A percentile compares a stretch with the other conserved stretches of the same genome.
Conservation (phyloP, 163 green algal species). For the Prototheca stagnorum region DNA sequence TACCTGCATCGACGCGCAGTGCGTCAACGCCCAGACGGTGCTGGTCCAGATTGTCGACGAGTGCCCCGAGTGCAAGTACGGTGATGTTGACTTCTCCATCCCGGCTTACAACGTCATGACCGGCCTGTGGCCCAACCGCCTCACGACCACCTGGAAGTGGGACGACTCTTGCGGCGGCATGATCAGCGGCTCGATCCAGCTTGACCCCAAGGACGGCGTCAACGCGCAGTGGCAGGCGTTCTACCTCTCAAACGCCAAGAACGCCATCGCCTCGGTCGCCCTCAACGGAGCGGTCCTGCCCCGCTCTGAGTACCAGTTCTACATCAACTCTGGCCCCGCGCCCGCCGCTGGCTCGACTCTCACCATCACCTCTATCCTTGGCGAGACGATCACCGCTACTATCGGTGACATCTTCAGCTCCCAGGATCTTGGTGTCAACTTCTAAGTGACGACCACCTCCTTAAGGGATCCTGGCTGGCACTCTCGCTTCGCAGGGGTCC, state of each 20-base stretch:
- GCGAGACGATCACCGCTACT: not conserved
- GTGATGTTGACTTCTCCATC: conserved; percentile 18
- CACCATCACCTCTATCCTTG: conserved; percentile 5
- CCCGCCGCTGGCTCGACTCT: conserved; percentile 7
- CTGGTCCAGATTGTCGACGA: conserved; percentile 11
- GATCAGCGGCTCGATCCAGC: conserved; percentile 8
- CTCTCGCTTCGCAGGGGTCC: too few relatives aligned
- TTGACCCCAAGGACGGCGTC: conserved; percentile 13
- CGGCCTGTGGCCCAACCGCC: conserved; percentile 14
- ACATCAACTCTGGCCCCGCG: conserved; percentile 6
- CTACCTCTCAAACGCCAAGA: conserved; percentile 11
- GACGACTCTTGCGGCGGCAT: conserved; percentile 3
- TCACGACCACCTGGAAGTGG: conserved; percentile 16
- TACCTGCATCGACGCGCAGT: conserved; percentile 12
- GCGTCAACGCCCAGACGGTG: conserved; percentile 4
- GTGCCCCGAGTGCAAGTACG: conserved; percentile 18
- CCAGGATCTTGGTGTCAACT: conserved; percentile 3
- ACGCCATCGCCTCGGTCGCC: conserved; percentile 1
- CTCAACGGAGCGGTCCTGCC: conserved; percentile 3
- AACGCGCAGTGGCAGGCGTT: conserved; percentile 19
- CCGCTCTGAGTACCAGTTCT: conserved; percentile 26
- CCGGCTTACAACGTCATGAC: conserved; percentile 14
- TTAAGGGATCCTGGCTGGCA: too few relatives aligned
- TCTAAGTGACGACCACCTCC: too few relatives aligned
- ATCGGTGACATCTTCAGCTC: not conserved